A percentile compares a stretch with the other conserved stretches of the same genome.
phyloP scores from a whole-genome alignment of 345 rosid genomes.

The Reutealis trisperma region DNA sequence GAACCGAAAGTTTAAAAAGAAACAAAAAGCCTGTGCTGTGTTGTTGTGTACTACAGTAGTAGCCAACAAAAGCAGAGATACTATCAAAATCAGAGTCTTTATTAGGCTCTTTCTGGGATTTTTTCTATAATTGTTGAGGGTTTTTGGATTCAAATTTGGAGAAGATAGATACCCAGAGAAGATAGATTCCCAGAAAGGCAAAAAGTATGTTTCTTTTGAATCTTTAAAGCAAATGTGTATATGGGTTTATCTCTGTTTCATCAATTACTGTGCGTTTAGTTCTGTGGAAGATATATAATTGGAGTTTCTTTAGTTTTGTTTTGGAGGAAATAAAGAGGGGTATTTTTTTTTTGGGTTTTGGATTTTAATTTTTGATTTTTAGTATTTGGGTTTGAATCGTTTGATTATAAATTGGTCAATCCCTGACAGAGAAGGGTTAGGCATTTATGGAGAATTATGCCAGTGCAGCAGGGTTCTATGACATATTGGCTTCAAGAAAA shows the following conservation, averaged over 20 bases:
- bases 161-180: not conserved
- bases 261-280: not conserved
- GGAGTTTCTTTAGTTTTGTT: not conserved
- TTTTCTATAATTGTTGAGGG: not conserved
- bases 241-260: not conserved
- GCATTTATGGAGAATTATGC: constrained; percentile 44
- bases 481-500: constrained; percentile 79
- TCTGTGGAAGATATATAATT: not conserved
- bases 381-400: not conserved
- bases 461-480: constrained; percentile 58
- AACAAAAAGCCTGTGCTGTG: not conserved
- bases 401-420: not conserved
- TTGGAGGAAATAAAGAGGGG: not conserved
- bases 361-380: not conserved
- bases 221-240: not conserved
- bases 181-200: not conserved
- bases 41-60: not conserved
- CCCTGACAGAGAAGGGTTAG: constrained; percentile 1
- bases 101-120: not conserved
- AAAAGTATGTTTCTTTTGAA: not conserved
- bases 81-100: not conserved
- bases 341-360: not conserved
- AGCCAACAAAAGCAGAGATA: not conserved
- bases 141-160: not conserved
- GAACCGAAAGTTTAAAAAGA: constrained; percentile 8